These are phyloP conservation scores for Endoconidiophora polonica DNA, from an alignment of 2,329 filamentous ascomycete genomes.

Conservation along the genomic window DNA sequence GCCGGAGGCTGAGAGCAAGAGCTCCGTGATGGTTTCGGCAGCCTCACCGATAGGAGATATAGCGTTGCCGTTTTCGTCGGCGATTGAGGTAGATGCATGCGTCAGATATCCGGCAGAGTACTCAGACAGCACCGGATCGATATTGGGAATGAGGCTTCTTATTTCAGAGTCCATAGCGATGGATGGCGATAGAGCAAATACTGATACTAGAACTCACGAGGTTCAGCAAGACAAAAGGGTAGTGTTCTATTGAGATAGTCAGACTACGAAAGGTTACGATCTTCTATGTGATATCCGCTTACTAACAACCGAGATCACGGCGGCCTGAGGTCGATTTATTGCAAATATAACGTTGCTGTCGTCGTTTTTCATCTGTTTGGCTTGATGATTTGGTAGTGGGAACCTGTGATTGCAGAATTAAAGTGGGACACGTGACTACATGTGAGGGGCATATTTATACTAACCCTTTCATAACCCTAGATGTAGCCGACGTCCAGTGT, in stretches of 20 bases:
- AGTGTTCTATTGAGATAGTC: too few species aligned
- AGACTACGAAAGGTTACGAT: too few species aligned
- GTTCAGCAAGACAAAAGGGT: too few species aligned
- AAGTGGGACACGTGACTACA: constrained; percentile 3
- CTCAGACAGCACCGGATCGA: constrained; percentile 77
- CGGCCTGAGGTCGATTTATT: too few species aligned
- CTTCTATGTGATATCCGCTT: too few species aligned
- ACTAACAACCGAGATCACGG: too few species aligned
- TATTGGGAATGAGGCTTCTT: constrained; percentile 64
- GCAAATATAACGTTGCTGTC: neutral
- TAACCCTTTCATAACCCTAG: constrained; percentile 2
- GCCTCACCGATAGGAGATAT: constrained; percentile 70
- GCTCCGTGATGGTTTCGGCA: constrained; percentile 65
- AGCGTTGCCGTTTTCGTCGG: constrained; percentile 54
- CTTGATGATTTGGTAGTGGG: neutral
- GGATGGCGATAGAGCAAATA: too few species aligned
- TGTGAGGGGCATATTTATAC: neutral
- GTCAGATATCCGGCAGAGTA: constrained; percentile 89
- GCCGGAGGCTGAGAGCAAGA: constrained; percentile 86
- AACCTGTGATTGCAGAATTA: constrained; percentile 2
- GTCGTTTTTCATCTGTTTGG: neutral
- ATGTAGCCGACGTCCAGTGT: neutral
- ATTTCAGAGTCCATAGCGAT: constrained; percentile 69
- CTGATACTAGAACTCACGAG: too few species aligned
- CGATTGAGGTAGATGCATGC: constrained; percentile 77